phyloP scores from a whole-genome alignment of 108 stramenopile species.

The Cyclotella choctawhatcheeana region DNA sequence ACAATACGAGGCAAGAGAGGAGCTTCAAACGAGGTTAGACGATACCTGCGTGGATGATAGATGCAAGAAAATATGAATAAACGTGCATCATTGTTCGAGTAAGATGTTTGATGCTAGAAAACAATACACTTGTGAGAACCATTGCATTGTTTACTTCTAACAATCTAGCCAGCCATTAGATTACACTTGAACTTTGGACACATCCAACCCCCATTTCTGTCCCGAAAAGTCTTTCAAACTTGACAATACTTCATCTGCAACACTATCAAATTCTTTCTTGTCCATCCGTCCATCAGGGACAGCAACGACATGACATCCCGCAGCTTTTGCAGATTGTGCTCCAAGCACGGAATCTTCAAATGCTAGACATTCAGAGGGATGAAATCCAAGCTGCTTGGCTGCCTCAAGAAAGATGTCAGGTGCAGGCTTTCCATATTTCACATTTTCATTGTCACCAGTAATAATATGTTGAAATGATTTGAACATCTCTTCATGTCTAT shows the following conservation, averaged over 20 bases:
- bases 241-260: slow-evolving; percentile 67
- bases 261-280: slow-evolving; percentile 47
- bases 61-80: neutral
- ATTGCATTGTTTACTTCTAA: too few species aligned
- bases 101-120: too few species aligned
- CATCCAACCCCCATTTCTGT: slow-evolving; percentile 52
- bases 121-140: too few species aligned
- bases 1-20: slow-evolving; percentile 44
- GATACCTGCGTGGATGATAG: neutral
- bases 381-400: slow-evolving; percentile 57
- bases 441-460: slow-evolving; percentile 71
- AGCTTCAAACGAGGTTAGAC: neutral
- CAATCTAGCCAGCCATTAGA: too few species aligned
- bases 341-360: slow-evolving; percentile 86
- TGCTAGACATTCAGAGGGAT: slow-evolving; percentile 78
- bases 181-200: too few species aligned
- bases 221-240: slow-evolving; percentile 71
- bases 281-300: slow-evolving; percentile 78
- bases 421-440: slow-evolving; percentile 79
- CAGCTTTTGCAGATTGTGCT: slow-evolving; percentile 64
- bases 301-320: slow-evolving; percentile 75
- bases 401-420: slow-evolving; percentile 87
- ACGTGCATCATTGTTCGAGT: neutral
- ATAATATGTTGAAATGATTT: slow-evolving; percentile 63
- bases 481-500: slow-evolving; percentile 61